A percentile compares a stretch with the other conserved stretches of the same genome.
Evolutionary conservation across 2,329 filamentous ascomycete species (phyloP).

Genomic region (Pseudogymnoascus sp.): DNA sequence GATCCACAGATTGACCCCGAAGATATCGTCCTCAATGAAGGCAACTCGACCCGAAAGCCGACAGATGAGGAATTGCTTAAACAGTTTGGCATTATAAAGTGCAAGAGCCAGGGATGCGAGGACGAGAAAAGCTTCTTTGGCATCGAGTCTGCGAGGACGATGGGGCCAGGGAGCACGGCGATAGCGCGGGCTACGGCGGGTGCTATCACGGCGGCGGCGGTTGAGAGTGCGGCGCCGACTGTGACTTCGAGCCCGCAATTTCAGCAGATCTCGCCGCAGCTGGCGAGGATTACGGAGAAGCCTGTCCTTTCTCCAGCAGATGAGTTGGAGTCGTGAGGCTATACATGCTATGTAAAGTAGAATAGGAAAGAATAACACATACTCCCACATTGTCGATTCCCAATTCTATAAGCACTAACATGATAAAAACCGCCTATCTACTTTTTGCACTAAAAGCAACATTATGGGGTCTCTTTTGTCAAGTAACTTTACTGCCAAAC

Average conservation of each 20-base stretch:
- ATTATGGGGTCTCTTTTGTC: neutral
- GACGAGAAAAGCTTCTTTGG: neutral
- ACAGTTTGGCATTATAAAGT: neutral
- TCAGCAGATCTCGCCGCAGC: neutral
- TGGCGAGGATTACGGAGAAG: neutral
- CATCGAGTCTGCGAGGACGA: neutral
- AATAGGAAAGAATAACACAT: neutral
- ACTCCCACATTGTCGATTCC: neutral
- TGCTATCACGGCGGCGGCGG: neutral
- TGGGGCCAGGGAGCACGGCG: neutral
- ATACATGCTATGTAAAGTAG: neutral
- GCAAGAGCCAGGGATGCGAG: neutral
- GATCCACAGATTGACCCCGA: too few relatives aligned
- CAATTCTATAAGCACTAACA: neutral
- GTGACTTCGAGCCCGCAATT: neutral
- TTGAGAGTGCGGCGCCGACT: neutral
- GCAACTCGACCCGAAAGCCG: neutral
- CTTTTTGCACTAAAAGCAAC: neutral
- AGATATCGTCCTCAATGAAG: neutral
- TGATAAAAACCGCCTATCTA: neutral
- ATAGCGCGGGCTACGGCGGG: neutral
- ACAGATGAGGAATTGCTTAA: neutral
- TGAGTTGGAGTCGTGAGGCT: neutral
- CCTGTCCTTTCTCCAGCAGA: neutral
- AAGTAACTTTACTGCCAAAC: neutral